These are phyloP conservation scores for Avicennia marina DNA, from an alignment of 257 asterid genomes.

Conservation along the genomic window DNA sequence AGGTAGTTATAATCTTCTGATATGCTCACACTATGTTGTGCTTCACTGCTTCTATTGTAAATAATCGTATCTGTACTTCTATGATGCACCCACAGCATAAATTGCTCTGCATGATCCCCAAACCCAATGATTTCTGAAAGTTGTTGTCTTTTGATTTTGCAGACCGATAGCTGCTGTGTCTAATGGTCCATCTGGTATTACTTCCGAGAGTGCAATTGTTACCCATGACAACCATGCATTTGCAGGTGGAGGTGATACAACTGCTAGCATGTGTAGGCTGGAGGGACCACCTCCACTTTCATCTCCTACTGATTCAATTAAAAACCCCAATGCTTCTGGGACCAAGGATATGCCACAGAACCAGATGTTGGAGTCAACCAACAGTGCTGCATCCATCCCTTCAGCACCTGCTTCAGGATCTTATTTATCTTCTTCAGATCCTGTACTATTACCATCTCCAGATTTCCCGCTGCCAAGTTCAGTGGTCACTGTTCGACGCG, in stretches of 20 bases:
- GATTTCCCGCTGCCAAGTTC: conserved; percentile 33
- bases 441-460: conserved; percentile 43
- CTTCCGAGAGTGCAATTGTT: conserved; percentile 34
- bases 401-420: conserved; percentile 38
- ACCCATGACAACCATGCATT: conserved; percentile 28
- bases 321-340: conserved; percentile 21
- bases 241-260: conserved; percentile 23
- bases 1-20: neutral
- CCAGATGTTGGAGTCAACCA: conserved; percentile 27
- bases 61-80: neutral
- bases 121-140: conserved; percentile 1
- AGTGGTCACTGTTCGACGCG: conserved; percentile 33
- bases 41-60: neutral
- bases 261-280: conserved; percentile 25
- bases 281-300: conserved; percentile 31
- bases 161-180: conserved; percentile 42
- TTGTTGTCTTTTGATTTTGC: conserved; percentile 33
- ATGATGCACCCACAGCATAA: neutral
- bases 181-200: conserved; percentile 43
- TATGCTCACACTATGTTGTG: neutral
- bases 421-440: conserved; percentile 43
- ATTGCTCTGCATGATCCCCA: neutral
- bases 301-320: conserved; percentile 30
- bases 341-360: conserved; percentile 27
- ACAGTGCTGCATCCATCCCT: conserved; percentile 24